Evolutionary conservation across 768 basidiomycete species (phyloP).

Genomic region (Lyophyllum decastes): DNA sequence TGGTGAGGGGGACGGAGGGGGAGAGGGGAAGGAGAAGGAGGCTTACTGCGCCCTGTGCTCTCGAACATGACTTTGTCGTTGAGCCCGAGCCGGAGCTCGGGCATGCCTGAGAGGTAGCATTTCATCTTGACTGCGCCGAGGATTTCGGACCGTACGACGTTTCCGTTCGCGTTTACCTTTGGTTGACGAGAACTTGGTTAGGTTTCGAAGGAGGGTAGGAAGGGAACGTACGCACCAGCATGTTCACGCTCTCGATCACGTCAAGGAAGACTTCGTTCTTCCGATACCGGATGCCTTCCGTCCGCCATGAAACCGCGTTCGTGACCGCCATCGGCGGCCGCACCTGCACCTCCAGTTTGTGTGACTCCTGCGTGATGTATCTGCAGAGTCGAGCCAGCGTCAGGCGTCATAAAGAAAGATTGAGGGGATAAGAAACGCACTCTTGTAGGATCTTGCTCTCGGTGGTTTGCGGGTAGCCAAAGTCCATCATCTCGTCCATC

Average conservation of each 20-base stretch:
- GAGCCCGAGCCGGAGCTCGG: slow-evolving; percentile 89
- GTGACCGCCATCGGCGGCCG: slow-evolving; percentile 96
- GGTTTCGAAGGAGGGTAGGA: not conserved
- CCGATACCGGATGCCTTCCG: slow-evolving; percentile 94
- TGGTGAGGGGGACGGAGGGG: not conserved
- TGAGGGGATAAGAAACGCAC: slow-evolving; percentile 41
- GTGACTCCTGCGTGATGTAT: slow-evolving; percentile 98
- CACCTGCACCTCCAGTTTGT: slow-evolving; percentile 92
- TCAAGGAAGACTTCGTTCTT: slow-evolving; percentile 99
- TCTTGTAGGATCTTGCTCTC: slow-evolving; percentile 99
- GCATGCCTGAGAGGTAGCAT: slow-evolving; percentile 99
- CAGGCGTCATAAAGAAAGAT: not conserved
- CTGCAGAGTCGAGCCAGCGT: slow-evolving; percentile 33
- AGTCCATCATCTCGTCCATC: slow-evolving; percentile 99
- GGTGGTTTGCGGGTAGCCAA: slow-evolving; percentile 97
- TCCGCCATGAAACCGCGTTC: slow-evolving; percentile 98
- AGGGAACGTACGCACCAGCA: slow-evolving; percentile 62
- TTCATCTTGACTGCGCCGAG: slow-evolving; percentile 99
- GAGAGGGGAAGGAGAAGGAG: not conserved
- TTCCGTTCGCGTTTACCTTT: slow-evolving; percentile 97
- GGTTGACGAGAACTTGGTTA: not conserved
- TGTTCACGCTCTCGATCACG: slow-evolving; percentile 96
- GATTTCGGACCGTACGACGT: slow-evolving; percentile 96
- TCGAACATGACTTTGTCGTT: slow-evolving; percentile 99
- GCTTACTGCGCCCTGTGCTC: slow-evolving; percentile 89